Conservation (phyloP, 768 basidiomycete species). For the Termitomyces sp. region DNA sequence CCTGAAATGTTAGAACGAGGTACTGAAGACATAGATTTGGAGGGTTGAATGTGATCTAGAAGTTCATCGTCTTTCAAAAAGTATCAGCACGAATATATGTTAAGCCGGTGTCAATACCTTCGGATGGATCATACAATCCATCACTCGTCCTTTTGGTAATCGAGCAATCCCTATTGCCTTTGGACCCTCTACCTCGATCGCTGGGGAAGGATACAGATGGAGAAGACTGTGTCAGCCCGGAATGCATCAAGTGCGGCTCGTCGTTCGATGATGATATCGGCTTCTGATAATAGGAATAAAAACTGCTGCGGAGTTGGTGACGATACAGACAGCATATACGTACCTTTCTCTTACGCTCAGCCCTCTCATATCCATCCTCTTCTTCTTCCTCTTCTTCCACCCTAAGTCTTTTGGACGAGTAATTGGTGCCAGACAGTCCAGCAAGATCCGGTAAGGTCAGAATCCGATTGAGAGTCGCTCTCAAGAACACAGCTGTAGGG, state of each 20-base stretch:
- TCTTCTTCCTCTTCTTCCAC: not conserved
- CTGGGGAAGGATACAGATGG: not conserved
- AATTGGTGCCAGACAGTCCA: slow-evolving; percentile 20
- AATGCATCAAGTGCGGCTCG: not conserved
- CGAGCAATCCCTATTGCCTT: not conserved
- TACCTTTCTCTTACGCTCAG: slow-evolving; percentile 2
- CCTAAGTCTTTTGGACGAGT: not conserved
- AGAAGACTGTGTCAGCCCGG: not conserved
- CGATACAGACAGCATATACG: not conserved
- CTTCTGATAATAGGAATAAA: not conserved
- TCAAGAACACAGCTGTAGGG: slow-evolving; percentile 25
- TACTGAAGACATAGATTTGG: not conserved
- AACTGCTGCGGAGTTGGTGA: too few relatives aligned
- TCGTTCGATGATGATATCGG: not conserved
- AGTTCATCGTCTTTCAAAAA: not conserved
- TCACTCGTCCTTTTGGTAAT: not conserved
- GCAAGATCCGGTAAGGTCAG: slow-evolving; percentile 39
- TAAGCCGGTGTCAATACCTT: not conserved
- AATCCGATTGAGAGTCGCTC: slow-evolving; percentile 34
- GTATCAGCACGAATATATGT: not conserved
- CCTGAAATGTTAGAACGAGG: not conserved
- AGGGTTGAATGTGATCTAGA: not conserved
- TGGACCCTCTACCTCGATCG: not conserved
- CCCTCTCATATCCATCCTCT: not conserved
- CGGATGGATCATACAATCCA: not conserved